A percentile compares a stretch with the other conserved stretches of the same genome.
Conservation (phyloP, 176 grass and related monocot genomes). For the Elymus sibiricus region DNA sequence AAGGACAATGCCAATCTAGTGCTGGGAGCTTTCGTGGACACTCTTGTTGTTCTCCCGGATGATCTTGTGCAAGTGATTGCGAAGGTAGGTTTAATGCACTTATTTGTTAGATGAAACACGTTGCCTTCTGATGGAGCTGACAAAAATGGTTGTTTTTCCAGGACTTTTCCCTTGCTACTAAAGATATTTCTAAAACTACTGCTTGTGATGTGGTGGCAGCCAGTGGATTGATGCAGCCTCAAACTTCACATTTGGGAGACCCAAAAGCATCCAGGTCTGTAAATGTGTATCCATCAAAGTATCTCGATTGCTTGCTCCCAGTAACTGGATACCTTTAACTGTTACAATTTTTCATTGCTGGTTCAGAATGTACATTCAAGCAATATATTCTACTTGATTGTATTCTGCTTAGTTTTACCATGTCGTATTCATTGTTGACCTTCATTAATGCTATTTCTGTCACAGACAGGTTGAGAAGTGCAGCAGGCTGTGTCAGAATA, state of each 20-base stretch:
- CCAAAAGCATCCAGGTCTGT: conserved; percentile 10
- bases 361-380: background rate
- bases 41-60: conserved; percentile 61
- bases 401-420: background rate
- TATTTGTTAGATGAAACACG: background rate
- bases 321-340: background rate
- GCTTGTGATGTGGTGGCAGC: conserved; percentile 22
- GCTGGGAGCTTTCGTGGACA: conserved; percentile 73
- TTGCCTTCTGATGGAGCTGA: background rate
- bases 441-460: conserved; percentile 39
- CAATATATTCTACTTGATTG: background rate
- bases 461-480: conserved; percentile 39
- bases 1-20: conserved; percentile 50
- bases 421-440: background rate
- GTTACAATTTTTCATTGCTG: background rate
- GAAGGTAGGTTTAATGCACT: conserved; percentile 53
- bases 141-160: conserved; percentile 36
- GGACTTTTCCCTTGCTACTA: conserved; percentile 56
- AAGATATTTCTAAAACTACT: conserved; percentile 33
- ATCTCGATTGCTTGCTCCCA: background rate
- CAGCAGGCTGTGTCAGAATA: background rate
- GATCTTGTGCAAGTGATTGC: conserved; percentile 93
- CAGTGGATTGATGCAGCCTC: conserved; percentile 10
- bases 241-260: conserved; percentile 18
- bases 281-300: conserved; percentile 19